These are phyloP conservation scores for Scortechinia acanthostroma DNA, from an alignment of 2,329 filamentous ascomycete genomes.

Conservation along the genomic window DNA sequence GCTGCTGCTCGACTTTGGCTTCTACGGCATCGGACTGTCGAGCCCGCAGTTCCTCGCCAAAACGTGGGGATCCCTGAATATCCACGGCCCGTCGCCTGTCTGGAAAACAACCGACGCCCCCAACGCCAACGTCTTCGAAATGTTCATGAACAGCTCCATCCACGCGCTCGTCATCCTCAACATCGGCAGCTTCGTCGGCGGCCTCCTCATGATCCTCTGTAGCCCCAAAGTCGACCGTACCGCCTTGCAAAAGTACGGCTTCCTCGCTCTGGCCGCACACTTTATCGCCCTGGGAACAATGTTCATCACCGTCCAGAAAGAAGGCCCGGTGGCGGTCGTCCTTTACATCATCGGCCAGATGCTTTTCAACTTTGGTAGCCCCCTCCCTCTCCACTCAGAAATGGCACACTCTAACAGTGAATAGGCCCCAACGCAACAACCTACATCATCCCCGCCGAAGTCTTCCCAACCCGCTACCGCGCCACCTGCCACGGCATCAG, in stretches of 20 bases:
- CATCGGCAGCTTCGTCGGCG: not conserved
- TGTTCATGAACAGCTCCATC: constrained; percentile 51
- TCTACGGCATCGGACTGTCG: constrained; percentile 70
- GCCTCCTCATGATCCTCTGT: not conserved
- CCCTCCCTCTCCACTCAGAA: not conserved
- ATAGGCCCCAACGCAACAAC: constrained; percentile 61
- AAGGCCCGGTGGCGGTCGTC: not conserved
- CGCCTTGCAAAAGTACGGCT: not conserved
- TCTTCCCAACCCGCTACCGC: constrained; percentile 56
- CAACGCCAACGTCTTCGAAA: constrained; percentile 57
- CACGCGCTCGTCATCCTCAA: not conserved
- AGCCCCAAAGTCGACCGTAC: not conserved
- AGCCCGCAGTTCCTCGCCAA: constrained; percentile 58
- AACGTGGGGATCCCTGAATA: not conserved
- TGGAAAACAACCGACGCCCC: constrained; percentile 30
- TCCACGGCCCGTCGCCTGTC: constrained; percentile 58
- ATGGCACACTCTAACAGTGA: no score
- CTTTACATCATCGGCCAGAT: not conserved
- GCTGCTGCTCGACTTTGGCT: constrained; percentile 43
- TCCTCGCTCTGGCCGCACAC: not conserved
- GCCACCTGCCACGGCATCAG: constrained; percentile 58
- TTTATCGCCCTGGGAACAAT: not conserved
- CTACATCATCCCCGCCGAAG: constrained; percentile 58
- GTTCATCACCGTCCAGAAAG: not conserved
- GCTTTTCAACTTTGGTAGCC: not conserved